Base-by-base conservation (phyloP, 2,329 filamentous ascomycete species). In the Podosphaera xanthii region DNA sequence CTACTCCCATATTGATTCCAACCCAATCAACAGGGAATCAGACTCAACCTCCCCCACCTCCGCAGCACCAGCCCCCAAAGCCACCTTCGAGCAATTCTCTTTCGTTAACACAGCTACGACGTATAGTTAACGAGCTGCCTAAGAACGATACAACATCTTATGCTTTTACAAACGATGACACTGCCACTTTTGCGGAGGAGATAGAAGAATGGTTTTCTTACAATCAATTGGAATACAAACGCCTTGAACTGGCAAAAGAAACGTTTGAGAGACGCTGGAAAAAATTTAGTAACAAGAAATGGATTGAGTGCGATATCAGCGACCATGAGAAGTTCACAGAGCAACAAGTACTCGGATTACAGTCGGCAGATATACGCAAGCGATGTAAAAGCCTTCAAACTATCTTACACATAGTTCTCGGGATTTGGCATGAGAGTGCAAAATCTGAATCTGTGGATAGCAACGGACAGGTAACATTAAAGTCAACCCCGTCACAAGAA, bases 141-240 rank as follows among this genome's bases (percentile, higher is more conserved):
- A 80, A 79, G 63, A 69, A 76, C 58, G 85, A 89, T 64, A 79
- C 84, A 57, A 75, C 78, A 50, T 81, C 82, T 9, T 98, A 98
- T 74, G 89, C 92, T 61, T 98, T 95, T 69, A 80, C 79, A 63
- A 91, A 91, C 72, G 74, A 78, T 34, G 86, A 91, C 70, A 78
- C 79, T 59, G 82, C 83, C 31, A 74, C 81, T 0, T 84, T 94
- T 65, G 81, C 86, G 22, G 87, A 92, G 63, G 92, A 98, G 74
- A 77, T 98, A 55, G 88, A 97, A 69, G 92, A 98, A 72, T 98
- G 92, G 92, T 98, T 98, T 71, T 82, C 84, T 58, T 96, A 97
- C 71, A 85, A 86, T 65, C 83, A 88, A 62, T 86, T 86, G 71
- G 90, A 97, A 69, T 86, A 87, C 72, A 78, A 84, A 54, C 83